These are phyloP conservation scores for Lactifluus rugatus DNA, from an alignment of 768 basidiomycete genomes.

Conservation along the genomic window DNA sequence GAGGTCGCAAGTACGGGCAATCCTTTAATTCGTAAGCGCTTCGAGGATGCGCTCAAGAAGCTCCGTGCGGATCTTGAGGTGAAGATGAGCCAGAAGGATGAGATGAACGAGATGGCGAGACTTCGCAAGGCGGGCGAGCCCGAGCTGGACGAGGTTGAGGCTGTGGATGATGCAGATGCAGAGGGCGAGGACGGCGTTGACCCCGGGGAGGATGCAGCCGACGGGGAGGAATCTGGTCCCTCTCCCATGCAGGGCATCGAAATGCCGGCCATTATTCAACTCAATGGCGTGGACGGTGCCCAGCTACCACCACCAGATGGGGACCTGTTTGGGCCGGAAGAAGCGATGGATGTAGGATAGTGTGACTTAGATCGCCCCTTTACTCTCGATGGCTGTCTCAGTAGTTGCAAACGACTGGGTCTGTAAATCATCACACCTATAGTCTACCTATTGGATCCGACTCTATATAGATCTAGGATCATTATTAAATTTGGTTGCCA, in stretches of 20 bases:
- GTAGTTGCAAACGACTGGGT: too few species aligned
- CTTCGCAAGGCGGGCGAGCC: constrained; percentile 58
- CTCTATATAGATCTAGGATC: too few species aligned
- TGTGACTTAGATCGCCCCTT: neutral
- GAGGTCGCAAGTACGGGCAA: constrained; percentile 81
- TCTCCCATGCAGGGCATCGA: constrained; percentile 10
- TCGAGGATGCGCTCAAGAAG: constrained; percentile 88
- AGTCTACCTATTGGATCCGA: too few species aligned
- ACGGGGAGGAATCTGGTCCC: constrained; percentile 21
- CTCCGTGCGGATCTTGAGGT: constrained; percentile 77
- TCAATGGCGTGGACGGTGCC: constrained; percentile 9
- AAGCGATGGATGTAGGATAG: constrained; percentile 27
- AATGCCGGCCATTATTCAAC: constrained; percentile 8
- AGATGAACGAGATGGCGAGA: constrained; percentile 65
- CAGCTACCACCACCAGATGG: constrained; percentile 11
- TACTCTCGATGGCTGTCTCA: neutral
- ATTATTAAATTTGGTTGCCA: too few species aligned
- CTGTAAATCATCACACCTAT: too few species aligned
- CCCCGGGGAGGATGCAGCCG: constrained; percentile 27
- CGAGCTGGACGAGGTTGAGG: constrained; percentile 34
- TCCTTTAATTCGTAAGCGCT: constrained; percentile 86
- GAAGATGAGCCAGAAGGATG: constrained; percentile 72
- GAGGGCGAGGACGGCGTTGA: constrained; percentile 29
- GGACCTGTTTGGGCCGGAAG: constrained; percentile 17
- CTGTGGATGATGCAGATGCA: constrained; percentile 22